Evolutionary conservation across 2,329 filamentous ascomycete genomes (phyloP), one percentile per base, ranked within the genome.

Genomic region (Curvularia spicifera): DNA sequence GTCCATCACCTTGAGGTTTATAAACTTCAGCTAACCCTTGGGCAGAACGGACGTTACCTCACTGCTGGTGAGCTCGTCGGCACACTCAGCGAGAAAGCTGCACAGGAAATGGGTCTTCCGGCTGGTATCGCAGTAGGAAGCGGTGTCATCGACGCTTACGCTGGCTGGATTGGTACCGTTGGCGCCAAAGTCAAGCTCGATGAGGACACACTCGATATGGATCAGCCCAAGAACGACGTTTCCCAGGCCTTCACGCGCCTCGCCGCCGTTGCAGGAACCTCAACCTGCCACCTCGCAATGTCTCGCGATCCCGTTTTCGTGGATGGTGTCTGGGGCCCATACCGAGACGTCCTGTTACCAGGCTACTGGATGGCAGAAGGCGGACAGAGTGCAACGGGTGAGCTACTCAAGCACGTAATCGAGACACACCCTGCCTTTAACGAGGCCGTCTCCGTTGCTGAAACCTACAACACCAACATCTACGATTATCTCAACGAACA

Each of bases 141-240:
- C 72, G 93, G 93, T 77, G 95, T 99, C 64, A 99, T 99, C 72
- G 95, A 99, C 76, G 95, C 95, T 18, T 99, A 99, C 72, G 95
- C 95, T 59, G 95, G 95, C 64, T 99, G 95, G 95, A 95, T 99
- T 67, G 95, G 95, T 60, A 98, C 95, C 1, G 95, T 99, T n/a
- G 95, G 95, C 57, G 94, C 95, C 60, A 97, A 97, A 78, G 91
- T 97, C 68, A 85, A 92, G 65, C 85, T 96, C 15, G 83, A 84
- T 40, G 80, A 83, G 56, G 86, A 90, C 55, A 84, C 89, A 47
- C 83, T 94, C 39, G 88, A 89, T 73, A 82, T 85, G 59, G 84
- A 84, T 35, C 83, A 84, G 4, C 84, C 90, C 1, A 88, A 90
- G 72, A 96, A 96, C 78, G 92, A 96, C 73, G 86, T 95, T n/a